Evolutionary conservation across 352 stramenopile species (phyloP), one percentile per base, ranked within the genome.

Genomic region (Pythium diclinum): DNA sequence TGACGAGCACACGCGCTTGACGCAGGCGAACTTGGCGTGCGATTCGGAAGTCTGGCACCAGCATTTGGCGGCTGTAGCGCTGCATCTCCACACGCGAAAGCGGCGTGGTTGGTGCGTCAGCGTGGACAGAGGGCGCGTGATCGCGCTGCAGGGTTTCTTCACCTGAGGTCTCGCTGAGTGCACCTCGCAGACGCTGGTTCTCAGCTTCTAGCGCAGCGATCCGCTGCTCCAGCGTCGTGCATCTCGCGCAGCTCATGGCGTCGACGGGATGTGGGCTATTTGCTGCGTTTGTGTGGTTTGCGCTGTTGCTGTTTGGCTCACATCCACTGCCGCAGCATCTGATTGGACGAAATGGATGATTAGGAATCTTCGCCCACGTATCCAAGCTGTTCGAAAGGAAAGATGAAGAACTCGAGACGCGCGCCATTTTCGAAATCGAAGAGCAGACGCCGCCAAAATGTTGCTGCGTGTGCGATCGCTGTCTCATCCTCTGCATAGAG

Each of bases 61-160:
- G 85, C 71, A 99, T 92, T 71, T 99, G 96, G 14, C 97, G 82
- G 6, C 91, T 95, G 77, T 99, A 99, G 36, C 96, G 84, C 64
- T 93, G 69, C 42, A 92, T 59, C 34, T 92, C 78, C 13, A 64
- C 9, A 6, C 65, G 77, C 9, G 78, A 78, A 54, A 89, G 77
- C 2, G 65, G 54, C n/a, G 81, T 87, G 28, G 63, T 86, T 2
- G 25, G 33, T 16, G 51, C 21, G 3, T 25, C 16, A n/a, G 56
- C 38, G 40, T 38, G 25, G 38, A 7, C 33, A 13, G 16, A 48
- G 14, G n/a, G 21, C 19, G 46, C 17, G 7, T 19, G 6, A 30
- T n/a, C 19, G 33, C 49, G 17, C 3, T 17, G 49, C 30, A 4
- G 19, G 16, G 25, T 56, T 32, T 53, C 17, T 54, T 48, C 28